phyloP scores from a whole-genome alignment of 768 basidiomycete genomes.

The Myochromella boudieri region DNA sequence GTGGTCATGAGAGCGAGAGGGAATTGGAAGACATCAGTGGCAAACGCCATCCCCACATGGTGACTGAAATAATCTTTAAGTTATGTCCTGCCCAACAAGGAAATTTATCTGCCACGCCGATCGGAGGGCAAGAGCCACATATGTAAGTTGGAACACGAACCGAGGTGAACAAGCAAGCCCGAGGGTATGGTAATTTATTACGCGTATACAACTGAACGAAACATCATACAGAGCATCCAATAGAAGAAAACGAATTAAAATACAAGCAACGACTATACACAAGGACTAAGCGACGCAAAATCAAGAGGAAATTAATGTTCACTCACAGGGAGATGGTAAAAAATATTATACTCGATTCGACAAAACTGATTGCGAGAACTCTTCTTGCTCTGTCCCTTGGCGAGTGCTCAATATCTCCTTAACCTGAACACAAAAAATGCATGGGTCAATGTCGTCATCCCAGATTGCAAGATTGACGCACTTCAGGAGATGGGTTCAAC shows the following conservation, averaged over 20 bases:
- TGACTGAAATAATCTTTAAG: too few relatives aligned
- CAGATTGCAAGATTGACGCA: constrained; percentile 29
- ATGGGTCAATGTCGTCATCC: neutral
- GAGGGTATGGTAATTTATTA: too few relatives aligned
- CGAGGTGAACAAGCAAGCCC: too few relatives aligned
- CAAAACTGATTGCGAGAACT: constrained; percentile 66
- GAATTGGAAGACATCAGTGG: constrained; percentile 2
- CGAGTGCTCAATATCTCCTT: constrained; percentile 73
- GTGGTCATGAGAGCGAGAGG: constrained; percentile 13
- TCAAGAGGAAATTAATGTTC: too few relatives aligned
- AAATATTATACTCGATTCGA: constrained; percentile 42
- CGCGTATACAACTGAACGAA: too few relatives aligned
- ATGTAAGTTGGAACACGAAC: neutral
- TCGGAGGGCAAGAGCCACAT: constrained; percentile 1
- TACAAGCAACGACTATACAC: neutral
- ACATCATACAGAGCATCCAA: neutral
- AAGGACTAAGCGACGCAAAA: too few relatives aligned
- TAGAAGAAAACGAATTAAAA: neutral
- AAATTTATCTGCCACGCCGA: constrained; percentile 12
- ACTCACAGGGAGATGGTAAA: neutral
- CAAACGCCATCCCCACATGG: constrained; percentile 9
- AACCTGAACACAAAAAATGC: constrained; percentile 48
- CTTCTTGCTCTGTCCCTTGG: constrained; percentile 53
- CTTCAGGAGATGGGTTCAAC: constrained; percentile 78
- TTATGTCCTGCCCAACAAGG: constrained; percentile 10